Evolutionary conservation across 2,329 filamentous ascomycete species (phyloP).

Genomic region (Calonectria hawksworthii): DNA sequence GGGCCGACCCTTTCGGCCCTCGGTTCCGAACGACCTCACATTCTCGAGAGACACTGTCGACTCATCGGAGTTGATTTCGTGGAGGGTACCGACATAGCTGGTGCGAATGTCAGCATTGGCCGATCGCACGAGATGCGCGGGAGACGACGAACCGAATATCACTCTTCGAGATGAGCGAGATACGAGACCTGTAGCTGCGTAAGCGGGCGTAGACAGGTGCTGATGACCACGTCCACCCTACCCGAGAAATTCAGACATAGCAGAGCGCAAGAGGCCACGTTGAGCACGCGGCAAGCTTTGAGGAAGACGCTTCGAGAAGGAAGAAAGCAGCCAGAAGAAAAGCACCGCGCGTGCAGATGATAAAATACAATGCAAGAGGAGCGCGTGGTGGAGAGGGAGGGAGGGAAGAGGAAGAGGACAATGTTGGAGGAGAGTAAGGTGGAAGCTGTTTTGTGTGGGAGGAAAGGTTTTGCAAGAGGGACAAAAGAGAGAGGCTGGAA

Average conservation of each 20-base stretch:
- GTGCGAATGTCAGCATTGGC: constrained; percentile 51
- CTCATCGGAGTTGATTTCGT: constrained; percentile 98
- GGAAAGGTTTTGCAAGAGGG: constrained; percentile 53
- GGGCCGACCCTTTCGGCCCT: constrained; percentile 84
- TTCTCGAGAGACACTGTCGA: constrained; percentile 98
- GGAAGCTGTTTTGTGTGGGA: constrained; percentile 45
- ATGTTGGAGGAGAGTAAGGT: constrained; percentile 39
- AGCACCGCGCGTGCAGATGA: constrained; percentile 32
- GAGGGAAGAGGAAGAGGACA: constrained; percentile 27
- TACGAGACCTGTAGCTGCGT: constrained; percentile 78
- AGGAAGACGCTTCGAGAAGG: constrained; percentile 39
- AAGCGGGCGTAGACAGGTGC: constrained; percentile 50
- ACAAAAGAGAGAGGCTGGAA: constrained; percentile 49
- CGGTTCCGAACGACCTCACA: constrained; percentile 94
- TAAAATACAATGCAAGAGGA: constrained; percentile 35
- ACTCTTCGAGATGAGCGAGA: constrained; percentile 97
- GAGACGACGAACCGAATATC: constrained; percentile 84
- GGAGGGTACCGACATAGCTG: constrained; percentile 95
- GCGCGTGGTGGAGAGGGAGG: constrained; percentile 33
- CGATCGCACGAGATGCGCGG: constrained; percentile 15
- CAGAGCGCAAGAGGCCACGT: constrained; percentile 53
- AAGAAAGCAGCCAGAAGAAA: constrained; percentile 36
- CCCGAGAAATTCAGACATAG: constrained; percentile 74
- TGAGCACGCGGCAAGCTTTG: constrained; percentile 56
- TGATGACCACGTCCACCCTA: constrained; percentile 54